A percentile compares a stretch with the other conserved stretches of the same genome.
phyloP scores from a whole-genome alignment of 208 protist species.

The Trypanosoma cruzi region DNA sequence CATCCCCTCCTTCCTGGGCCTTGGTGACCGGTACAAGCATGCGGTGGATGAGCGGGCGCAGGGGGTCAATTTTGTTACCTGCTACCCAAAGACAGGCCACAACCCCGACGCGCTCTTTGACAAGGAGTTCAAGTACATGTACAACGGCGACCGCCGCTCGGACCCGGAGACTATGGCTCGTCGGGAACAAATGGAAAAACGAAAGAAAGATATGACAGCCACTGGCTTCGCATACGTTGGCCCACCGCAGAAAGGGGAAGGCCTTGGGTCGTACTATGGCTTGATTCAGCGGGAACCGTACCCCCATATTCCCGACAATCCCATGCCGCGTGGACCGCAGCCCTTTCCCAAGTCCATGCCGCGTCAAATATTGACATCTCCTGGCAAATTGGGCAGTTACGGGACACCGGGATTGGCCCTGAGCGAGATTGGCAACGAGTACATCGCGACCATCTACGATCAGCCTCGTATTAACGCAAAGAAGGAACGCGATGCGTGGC shows the following conservation, averaged over 20 bases:
- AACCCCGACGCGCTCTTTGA: conserved; percentile 87
- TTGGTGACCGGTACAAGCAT: conserved; percentile 70
- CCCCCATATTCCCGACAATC: conserved; percentile 59
- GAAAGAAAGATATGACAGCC: conserved; percentile 72
- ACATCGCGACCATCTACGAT: conserved; percentile 88
- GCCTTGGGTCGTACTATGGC: conserved; percentile 89
- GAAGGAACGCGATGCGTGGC: conserved; percentile 52
- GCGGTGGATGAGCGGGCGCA: conserved; percentile 62
- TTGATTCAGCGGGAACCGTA: conserved; percentile 63
- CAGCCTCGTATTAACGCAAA: conserved; percentile 60
- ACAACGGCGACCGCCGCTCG: conserved; percentile 82
- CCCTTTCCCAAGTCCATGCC: conserved; percentile 37
- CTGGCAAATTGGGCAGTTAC: conserved; percentile 71
- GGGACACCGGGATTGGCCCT: conserved; percentile 59
- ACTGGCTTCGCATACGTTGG: conserved; percentile 78
- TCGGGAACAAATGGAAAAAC: conserved; percentile 50
- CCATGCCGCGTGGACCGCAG: conserved; percentile 36
- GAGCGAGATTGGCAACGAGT: conserved; percentile 61
- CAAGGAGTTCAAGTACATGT: conserved; percentile 80
- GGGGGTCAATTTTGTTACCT: conserved; percentile 68
- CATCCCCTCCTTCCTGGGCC: conserved; percentile 82
- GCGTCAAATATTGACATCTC: conserved; percentile 82
- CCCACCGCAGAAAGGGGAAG: conserved; percentile 44
- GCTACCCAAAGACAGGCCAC: conserved; percentile 75
- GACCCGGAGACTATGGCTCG: conserved; percentile 59